phyloP scores from a whole-genome alignment of 495 filamentous ascomycete species.

The Penicillium crystallinum region DNA sequence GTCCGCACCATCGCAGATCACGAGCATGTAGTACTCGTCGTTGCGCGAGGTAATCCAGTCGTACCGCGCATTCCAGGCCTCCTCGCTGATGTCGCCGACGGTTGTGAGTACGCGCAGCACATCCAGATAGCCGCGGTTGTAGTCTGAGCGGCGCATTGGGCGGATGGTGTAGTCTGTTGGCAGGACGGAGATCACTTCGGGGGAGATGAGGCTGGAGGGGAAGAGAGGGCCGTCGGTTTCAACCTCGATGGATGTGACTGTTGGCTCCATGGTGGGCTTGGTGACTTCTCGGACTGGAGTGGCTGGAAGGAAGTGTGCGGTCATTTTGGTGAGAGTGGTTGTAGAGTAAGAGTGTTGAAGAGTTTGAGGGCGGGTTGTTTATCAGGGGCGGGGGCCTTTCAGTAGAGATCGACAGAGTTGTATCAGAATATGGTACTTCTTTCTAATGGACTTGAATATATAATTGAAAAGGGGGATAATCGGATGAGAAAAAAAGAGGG shows the following conservation, averaged over 20 bases:
- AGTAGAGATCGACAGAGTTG: constrained; percentile 17
- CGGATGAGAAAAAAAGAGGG: background rate
- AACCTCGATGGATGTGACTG: constrained; percentile 42
- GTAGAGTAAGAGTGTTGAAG: background rate
- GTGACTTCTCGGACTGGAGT: constrained; percentile 11
- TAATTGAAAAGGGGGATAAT: background rate
- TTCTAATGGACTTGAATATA: background rate
- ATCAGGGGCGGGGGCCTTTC: constrained; percentile 3
- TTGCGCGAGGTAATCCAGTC: constrained; percentile 75
- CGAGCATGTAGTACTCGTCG: constrained; percentile 79
- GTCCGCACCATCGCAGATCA: constrained; percentile 65
- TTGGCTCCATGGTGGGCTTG: constrained; percentile 26
- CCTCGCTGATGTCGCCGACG: constrained; percentile 79
- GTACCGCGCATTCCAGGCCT: constrained; percentile 71
- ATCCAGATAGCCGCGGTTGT: constrained; percentile 70
- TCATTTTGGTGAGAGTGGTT: constrained; percentile 8
- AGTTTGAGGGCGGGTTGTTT: background rate
- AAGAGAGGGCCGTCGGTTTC: constrained; percentile 61
- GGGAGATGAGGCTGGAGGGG: constrained; percentile 69
- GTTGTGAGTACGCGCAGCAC: constrained; percentile 86
- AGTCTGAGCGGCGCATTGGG: constrained; percentile 73
- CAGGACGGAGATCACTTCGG: constrained; percentile 61
- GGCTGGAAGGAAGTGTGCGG: constrained; percentile 10
- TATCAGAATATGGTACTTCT: background rate
- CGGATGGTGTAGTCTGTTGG: constrained; percentile 80